phyloP scores from a whole-genome alignment of 805 yeast genomes.

The Isabelozyma pseudorhagii region DNA sequence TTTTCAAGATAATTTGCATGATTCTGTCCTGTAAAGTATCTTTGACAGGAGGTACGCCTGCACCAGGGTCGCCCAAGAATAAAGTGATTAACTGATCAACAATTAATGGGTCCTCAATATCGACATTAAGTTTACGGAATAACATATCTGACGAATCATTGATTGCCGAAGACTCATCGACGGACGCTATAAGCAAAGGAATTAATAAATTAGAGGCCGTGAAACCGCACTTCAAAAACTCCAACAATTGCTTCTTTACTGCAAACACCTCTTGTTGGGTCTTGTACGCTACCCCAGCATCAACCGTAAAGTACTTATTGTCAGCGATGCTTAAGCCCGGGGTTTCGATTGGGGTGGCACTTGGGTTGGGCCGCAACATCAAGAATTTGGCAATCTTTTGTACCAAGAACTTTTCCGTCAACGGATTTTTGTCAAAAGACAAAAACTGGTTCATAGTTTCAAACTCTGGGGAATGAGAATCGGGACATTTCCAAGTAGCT shows the following conservation, averaged over 20 bases:
- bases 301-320: conserved; percentile 59
- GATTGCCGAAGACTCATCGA: conserved; percentile 55
- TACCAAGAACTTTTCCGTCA: conserved; percentile 46
- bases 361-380: conserved; percentile 45
- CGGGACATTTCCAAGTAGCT: conserved; percentile 45
- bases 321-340: conserved; percentile 66
- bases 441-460: conserved; percentile 29
- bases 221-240: conserved; percentile 42
- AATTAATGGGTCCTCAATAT: conserved; percentile 48
- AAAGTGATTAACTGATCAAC: conserved; percentile 45
- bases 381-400: conserved; percentile 54
- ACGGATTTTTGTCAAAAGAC: conserved; percentile 27
- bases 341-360: conserved; percentile 29
- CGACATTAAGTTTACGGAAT: conserved; percentile 48
- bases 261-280: conserved; percentile 39
- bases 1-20: conserved; percentile 46
- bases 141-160: conserved; percentile 52
- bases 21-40: conserved; percentile 55
- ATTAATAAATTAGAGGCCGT: conserved; percentile 35
- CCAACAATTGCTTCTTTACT: conserved; percentile 26
- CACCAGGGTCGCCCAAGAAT: conserved; percentile 46
- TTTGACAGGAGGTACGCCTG: conserved; percentile 50
- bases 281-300: conserved; percentile 63
- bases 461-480: conserved; percentile 43
- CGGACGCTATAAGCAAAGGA: conserved; percentile 60